Evolutionary conservation across 225 moss, liverwort and hornwort genomes (phyloP).

Genomic region (Sphagnum tenellum): DNA sequence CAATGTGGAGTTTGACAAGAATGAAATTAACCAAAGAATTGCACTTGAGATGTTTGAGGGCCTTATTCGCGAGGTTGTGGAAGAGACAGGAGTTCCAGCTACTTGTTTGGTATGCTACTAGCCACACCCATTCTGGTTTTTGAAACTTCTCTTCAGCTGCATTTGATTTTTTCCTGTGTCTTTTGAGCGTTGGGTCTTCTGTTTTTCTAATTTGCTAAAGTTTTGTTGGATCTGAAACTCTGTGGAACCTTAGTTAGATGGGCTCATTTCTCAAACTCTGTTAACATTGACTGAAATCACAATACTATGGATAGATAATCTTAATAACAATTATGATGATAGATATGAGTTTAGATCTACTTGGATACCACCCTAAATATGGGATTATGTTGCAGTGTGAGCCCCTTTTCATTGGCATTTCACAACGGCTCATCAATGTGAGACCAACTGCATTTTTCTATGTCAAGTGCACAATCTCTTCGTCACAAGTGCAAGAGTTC

Average conservation of each 20-base stretch:
- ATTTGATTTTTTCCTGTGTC: too few relatives aligned
- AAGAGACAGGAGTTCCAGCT: slow-evolving; percentile 85
- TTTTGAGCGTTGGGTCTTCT: too few relatives aligned
- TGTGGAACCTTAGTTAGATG: too few relatives aligned
- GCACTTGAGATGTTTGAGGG: slow-evolving; percentile 84
- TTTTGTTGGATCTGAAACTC: too few relatives aligned
- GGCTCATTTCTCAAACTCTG: too few relatives aligned
- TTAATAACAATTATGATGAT: too few relatives aligned
- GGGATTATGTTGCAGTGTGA: slow-evolving; percentile 38
- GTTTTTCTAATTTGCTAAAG: too few relatives aligned
- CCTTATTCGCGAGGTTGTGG: slow-evolving; percentile 83
- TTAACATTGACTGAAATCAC: too few relatives aligned
- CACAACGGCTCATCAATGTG: slow-evolving; percentile 64
- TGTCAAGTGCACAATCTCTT: slow-evolving; percentile 58
- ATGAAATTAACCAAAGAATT: slow-evolving; percentile 32
- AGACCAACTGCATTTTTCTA: slow-evolving; percentile 90
- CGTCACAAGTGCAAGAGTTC: slow-evolving; percentile 41
- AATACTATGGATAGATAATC: too few relatives aligned
- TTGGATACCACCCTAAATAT: background rate
- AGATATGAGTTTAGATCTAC: background rate
- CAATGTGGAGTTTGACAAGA: slow-evolving; percentile 13
- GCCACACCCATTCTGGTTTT: too few relatives aligned
- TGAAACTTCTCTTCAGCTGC: too few relatives aligned
- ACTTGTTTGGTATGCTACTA: slow-evolving; percentile 32
- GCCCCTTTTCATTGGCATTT: slow-evolving; percentile 79